A percentile compares a stretch with the other conserved stretches of the same genome.
These are phyloP conservation scores for Eutrema heterophyllum DNA, from an alignment of 345 rosid species.

Conservation along the genomic window DNA sequence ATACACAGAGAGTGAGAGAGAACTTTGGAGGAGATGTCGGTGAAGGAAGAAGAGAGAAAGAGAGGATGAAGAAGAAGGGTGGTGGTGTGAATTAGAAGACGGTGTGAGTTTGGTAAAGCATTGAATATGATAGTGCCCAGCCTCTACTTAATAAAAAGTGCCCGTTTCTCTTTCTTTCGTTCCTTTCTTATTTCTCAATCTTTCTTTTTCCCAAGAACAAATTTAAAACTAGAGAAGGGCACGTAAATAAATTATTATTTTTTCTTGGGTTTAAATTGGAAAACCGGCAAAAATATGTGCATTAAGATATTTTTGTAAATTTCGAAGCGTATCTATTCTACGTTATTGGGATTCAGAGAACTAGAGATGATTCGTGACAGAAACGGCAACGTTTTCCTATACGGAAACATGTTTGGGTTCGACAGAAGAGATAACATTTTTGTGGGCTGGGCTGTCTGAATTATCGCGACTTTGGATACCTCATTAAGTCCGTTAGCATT, in stretches of 20 bases:
- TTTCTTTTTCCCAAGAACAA: constrained; percentile 3
- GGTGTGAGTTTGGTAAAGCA: constrained; percentile 70
- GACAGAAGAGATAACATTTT: too few species aligned
- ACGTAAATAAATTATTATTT: not conserved
- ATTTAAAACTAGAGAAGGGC: not conserved
- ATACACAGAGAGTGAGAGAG: not conserved
- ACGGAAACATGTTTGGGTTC: not conserved
- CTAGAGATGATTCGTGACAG: not conserved
- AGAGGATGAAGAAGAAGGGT: constrained; percentile 3
- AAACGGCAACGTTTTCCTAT: not conserved
- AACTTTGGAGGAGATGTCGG: constrained; percentile 16
- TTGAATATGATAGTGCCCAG: constrained; percentile 39
- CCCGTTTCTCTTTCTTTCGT: constrained; percentile 9
- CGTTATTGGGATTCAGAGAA: not conserved
- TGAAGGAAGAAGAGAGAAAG: constrained; percentile 9
- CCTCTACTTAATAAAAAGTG: constrained; percentile 24
- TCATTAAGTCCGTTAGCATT: not conserved
- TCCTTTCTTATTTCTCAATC: constrained; percentile 26
- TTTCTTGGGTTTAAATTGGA: not conserved
- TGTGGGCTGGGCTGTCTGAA: not conserved
- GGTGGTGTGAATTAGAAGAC: constrained; percentile 15
- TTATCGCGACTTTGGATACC: not conserved
- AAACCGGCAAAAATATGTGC: not conserved
- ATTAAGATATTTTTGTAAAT: not conserved
- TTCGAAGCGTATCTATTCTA: not conserved